Conservation (phyloP, 352 stramenopile genomes). For the Albugo candida region DNA sequence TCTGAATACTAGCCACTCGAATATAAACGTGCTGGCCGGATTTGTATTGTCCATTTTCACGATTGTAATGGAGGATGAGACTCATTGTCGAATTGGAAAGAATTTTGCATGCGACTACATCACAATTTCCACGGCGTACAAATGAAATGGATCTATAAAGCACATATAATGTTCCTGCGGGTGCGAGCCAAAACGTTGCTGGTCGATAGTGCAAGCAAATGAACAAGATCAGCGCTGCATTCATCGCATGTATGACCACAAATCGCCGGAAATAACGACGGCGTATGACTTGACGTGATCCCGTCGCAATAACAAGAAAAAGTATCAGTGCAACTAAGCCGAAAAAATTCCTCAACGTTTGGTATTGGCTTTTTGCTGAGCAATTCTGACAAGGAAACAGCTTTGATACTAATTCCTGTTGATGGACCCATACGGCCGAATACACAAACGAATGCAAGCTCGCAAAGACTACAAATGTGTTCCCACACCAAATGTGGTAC, state of each 20-base stretch:
- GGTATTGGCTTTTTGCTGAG: constrained; percentile 24
- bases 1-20: constrained; percentile 29
- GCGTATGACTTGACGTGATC: constrained; percentile 29
- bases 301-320: constrained; percentile 18
- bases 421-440: constrained; percentile 22
- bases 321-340: constrained; percentile 26
- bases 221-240: constrained; percentile 20
- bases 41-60: constrained; percentile 13
- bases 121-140: constrained; percentile 19
- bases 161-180: constrained; percentile 28
- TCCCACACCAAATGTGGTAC: constrained; percentile 44
- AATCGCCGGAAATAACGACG: constrained; percentile 33
- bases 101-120: constrained; percentile 17
- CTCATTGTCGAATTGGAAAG: constrained; percentile 29
- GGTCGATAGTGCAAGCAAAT: constrained; percentile 53
- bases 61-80: constrained; percentile 20
- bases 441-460: constrained; percentile 36
- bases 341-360: constrained; percentile 37
- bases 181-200: constrained; percentile 31
- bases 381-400: constrained; percentile 33
- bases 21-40: constrained; percentile 59
- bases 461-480: constrained; percentile 23
- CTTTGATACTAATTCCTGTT: constrained; percentile 25
- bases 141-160: constrained; percentile 35
- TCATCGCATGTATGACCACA: constrained; percentile 28